Evolutionary conservation across 768 basidiomycete species (phyloP), one percentile per base, ranked within the genome.

Genomic region (Tephrocybe sp.): DNA sequence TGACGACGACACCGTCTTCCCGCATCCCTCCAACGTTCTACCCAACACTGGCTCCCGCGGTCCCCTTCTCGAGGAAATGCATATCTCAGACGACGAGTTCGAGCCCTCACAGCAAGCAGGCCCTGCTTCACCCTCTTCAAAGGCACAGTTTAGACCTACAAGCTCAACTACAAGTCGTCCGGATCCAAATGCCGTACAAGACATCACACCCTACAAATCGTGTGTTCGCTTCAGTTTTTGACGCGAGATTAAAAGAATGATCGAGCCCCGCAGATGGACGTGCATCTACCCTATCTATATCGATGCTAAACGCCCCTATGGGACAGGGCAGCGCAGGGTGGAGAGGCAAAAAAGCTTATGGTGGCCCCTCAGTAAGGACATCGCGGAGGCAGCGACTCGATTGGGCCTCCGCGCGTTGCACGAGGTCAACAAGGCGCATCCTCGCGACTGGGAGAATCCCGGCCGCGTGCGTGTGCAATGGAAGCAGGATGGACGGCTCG

Each of bases 381-480:
- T 99, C 47, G 88, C 90, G 2, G 86, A 91, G 51, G 94, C 90
- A 6, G 85, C 88, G 21, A 81, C 73, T 58, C 74, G 84, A 25
- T 70, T 98, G 12, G 88, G 93, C 1, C 73, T 98, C 7, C 81
- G 85, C 11, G 83, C 86, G 2, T 76, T 97, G 4, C 92, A 94
- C 59, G 94, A 98, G 73, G 90, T 92, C 32, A 80, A 83, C 62
- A 98, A 95, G 68, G 75, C 81, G 23, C 96, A 99, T 62, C 96
- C 96, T 10, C 81, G 91, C 45, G 96, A 99, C 68, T 99, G 96
- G 96, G 95, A 90, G 63, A 99, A 99, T 66, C 96, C 96, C 0
- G 96, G 96, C 8, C 81, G 96, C 21, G 92, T 99, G 53, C 83
- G 93, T 57, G 90, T 98, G 20, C 90, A 90, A 63, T 92, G 88